Evolutionary conservation across 2,329 filamentous ascomycete species (phyloP).

Genomic region (Alternaria sp.): DNA sequence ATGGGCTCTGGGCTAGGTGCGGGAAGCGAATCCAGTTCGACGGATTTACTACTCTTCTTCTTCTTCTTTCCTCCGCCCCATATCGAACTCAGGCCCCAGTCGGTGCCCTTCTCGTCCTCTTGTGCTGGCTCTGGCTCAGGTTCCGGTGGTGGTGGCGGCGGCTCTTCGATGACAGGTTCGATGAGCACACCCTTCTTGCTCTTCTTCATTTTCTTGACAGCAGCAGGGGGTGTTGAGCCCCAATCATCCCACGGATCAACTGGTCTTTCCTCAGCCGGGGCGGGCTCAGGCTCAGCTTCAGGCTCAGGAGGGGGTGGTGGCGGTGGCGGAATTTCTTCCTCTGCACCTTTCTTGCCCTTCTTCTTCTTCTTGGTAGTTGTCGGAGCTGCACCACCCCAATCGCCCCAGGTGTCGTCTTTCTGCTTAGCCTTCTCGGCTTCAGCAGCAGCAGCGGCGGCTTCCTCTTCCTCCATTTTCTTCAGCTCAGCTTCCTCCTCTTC

Average conservation of each 20-base stretch:
- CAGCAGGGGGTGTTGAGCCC: slow-evolving; percentile 18
- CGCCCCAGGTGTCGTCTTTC: slow-evolving; percentile 43
- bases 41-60: slow-evolving; percentile 50
- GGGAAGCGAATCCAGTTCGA: slow-evolving; percentile 43
- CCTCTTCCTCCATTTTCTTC: slow-evolving; percentile 33
- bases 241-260: slow-evolving; percentile 38
- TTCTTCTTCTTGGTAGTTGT: slow-evolving; percentile 41
- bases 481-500: slow-evolving; percentile 34
- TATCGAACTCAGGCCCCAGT: slow-evolving; percentile 46
- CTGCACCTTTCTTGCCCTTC: slow-evolving; percentile 39
- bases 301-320: slow-evolving; percentile 46
- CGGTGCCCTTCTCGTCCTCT: slow-evolving; percentile 40
- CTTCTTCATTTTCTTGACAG: slow-evolving; percentile 39
- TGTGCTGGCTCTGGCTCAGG: slow-evolving; percentile 37
- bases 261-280: slow-evolving; percentile 29
- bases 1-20: slow-evolving; percentile 34
- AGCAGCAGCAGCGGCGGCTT: slow-evolving; percentile 27
- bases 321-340: slow-evolving; percentile 30
- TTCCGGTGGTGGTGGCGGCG: slow-evolving; percentile 29
- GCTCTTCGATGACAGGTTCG: slow-evolving; percentile 24
- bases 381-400: slow-evolving; percentile 36
- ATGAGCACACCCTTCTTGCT: slow-evolving; percentile 48
- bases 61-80: slow-evolving; percentile 55
- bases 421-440: slow-evolving; percentile 36
- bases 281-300: slow-evolving; percentile 36